Evolutionary conservation across 169 alveolate genomes (phyloP), one percentile per base, ranked within the genome.

Genomic region (Babesia ovis): DNA sequence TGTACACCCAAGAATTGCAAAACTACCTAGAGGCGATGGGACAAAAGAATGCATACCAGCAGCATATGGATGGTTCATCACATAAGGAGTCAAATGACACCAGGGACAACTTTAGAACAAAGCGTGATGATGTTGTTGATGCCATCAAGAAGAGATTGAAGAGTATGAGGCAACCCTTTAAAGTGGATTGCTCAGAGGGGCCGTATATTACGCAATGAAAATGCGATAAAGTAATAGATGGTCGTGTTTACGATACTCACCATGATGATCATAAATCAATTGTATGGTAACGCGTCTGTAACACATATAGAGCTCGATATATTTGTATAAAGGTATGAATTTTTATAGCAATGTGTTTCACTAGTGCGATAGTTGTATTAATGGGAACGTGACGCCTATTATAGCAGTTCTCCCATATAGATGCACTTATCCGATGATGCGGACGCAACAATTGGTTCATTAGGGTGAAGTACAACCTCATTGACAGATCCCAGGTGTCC

Each of bases 401-500:
- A 72, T 0, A 69, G 45, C 41, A 91, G 62, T 42, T 91, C 95
- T 2, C 95, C 95, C 68, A 91, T 56, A 68, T 82, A 87, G 22
- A 91, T 51, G 43, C 91, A 85, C 42, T 77, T 46, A 68, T 91
- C 95, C 6, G 92, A 83, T 27, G 92, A 83, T 31, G 89, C 85
- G 3, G 95, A 90, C 16, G 94, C 95, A 16, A 91, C 77, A 0
- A 91, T 85, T 3, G 92, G 93, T 56, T 90, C 92, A 16, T 46
- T 53, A 0, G 95, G 95, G 57, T 90, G 95, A 51, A 91, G 80
- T 0, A 77, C 77, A 23, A 90, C 95, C 48, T 91, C 95, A 69
- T 91, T 91, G 27, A 91, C 94, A 5, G 94, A 80, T 20, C 95
- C 94, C 11, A 56, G 48, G 69, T 91, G 95, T 1, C 95, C 95